These are phyloP conservation scores for Starmerella asiatica DNA, from an alignment of 805 yeast genomes.

Conservation along the genomic window DNA sequence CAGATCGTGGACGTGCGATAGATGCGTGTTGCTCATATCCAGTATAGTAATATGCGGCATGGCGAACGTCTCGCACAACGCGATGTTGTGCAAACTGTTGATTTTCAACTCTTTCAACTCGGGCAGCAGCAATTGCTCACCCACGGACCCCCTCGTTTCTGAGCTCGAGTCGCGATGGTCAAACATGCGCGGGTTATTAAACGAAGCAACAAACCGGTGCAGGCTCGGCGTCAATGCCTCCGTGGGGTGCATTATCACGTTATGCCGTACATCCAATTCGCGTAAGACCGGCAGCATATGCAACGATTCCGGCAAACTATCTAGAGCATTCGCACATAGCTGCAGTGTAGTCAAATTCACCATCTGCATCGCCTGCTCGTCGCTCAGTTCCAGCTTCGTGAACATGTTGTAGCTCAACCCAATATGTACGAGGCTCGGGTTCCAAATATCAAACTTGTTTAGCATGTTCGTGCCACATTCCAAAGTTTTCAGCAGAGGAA, in stretches of 20 bases:
- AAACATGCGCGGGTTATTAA: slow-evolving; percentile 16
- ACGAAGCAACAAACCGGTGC: slow-evolving; percentile 19
- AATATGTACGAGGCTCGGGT: slow-evolving; percentile 38
- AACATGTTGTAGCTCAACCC: slow-evolving; percentile 71
- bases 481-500: slow-evolving; percentile 10
- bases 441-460: slow-evolving; percentile 44
- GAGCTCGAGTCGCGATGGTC: slow-evolving; percentile 1
- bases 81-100: slow-evolving; percentile 6
- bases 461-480: slow-evolving; percentile 25
- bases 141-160: not conserved
- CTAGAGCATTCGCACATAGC: slow-evolving; percentile 65
- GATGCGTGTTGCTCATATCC: slow-evolving; percentile 68
- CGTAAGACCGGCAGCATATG: slow-evolving; percentile 47
- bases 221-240: slow-evolving; percentile 24
- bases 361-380: slow-evolving; percentile 41
- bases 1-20: slow-evolving; percentile 56
- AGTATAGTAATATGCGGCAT: slow-evolving; percentile 30
- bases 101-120: slow-evolving; percentile 4
- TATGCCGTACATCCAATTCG: slow-evolving; percentile 63
- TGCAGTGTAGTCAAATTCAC: slow-evolving; percentile 56
- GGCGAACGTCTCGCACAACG: slow-evolving; percentile 1
- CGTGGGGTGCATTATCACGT: slow-evolving; percentile 29
- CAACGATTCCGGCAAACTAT: slow-evolving; percentile 46
- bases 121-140: not conserved
- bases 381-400: slow-evolving; percentile 18